Evolutionary conservation across 2,329 filamentous ascomycete genomes (phyloP).

Genomic region (Trichoderma sp.): DNA sequence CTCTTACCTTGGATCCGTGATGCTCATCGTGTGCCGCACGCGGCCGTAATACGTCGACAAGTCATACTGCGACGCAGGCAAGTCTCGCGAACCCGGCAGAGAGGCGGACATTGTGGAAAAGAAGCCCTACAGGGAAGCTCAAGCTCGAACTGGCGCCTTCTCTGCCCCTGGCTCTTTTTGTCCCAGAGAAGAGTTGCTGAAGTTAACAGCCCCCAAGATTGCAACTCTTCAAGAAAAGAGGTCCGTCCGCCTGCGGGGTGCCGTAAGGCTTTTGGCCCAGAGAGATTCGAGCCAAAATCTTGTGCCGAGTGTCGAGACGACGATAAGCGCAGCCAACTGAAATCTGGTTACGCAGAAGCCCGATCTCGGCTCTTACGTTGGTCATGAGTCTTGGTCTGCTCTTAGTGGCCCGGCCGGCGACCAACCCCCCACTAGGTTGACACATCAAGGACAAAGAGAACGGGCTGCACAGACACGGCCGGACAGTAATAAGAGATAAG

Average conservation of each 20-base stretch:
- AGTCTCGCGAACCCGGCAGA: constrained; percentile 70
- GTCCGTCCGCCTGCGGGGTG: constrained; percentile 26
- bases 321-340: constrained; percentile 30
- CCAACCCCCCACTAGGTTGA: not conserved
- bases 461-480: not conserved
- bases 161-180: not conserved
- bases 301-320: constrained; percentile 29
- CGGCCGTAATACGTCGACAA: constrained; percentile 92
- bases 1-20: constrained; percentile 96
- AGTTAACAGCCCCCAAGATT: not conserved
- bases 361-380: constrained; percentile 30
- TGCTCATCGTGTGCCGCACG: constrained; percentile 82
- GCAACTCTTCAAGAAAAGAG: not conserved
- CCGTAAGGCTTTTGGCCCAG: constrained; percentile 16
- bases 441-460: constrained; percentile 9
- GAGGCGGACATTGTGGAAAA: constrained; percentile 61
- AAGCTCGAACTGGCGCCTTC: not conserved
- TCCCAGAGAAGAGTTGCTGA: not conserved
- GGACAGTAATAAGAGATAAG: not conserved
- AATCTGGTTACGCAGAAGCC: constrained; percentile 7
- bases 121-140: constrained; percentile 19
- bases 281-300: constrained; percentile 14
- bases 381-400: constrained; percentile 1
- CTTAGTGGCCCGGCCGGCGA: constrained; percentile 9
- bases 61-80: constrained; percentile 91